Evolutionary conservation across 1,284 basidiomycete species (phyloP), one percentile per base, ranked within the genome.

Genomic region (Termitomyces sp.): DNA sequence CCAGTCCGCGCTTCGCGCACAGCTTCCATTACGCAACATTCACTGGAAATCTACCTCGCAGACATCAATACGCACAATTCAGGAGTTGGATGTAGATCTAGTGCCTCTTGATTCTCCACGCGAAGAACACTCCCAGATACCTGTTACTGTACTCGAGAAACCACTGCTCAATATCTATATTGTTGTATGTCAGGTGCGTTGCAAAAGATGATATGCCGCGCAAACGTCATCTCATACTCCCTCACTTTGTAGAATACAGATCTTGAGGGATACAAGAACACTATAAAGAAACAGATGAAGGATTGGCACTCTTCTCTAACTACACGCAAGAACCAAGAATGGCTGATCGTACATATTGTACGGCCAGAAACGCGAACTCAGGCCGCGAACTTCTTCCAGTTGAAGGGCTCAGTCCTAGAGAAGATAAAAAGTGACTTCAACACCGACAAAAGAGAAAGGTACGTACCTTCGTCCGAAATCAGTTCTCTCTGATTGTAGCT

Each of bases 381-480:
- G 44, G 74, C 79, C 45, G 82, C 81, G 21, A 83, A 83, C 57
- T 81, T 93, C 65, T 93, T 93, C 67, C 84, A 87, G 64, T 81
- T 91, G 65, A 94, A 86, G 71, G 81, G 88, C 45, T 86, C 84
- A 15, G 87, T 98, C 8, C 70, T 97, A 54, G 95, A 98, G 70
- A 96, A 94, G 72, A 80, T 98, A 49, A 88, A 82, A 67, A 84
- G 92, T 2, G 97, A 99, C 72, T 98, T 98, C 69, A 98, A 97
- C 64, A 67, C 79, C 0, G 90, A 90, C 61, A 96, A 93, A 69
- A 82, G 86, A 53, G 95, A 98, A 65, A 81, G 93, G 92, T 94
- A 60, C 55, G 60, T 44, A 34, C 13, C 10, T 63, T 12, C 24
- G 1, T n/a, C 21, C 7, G 1, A n/a, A 13, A 15, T 19, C 10